Conservation (phyloP, 1,139 yeast genomes). For the Scheffersomyces parashehatae region DNA sequence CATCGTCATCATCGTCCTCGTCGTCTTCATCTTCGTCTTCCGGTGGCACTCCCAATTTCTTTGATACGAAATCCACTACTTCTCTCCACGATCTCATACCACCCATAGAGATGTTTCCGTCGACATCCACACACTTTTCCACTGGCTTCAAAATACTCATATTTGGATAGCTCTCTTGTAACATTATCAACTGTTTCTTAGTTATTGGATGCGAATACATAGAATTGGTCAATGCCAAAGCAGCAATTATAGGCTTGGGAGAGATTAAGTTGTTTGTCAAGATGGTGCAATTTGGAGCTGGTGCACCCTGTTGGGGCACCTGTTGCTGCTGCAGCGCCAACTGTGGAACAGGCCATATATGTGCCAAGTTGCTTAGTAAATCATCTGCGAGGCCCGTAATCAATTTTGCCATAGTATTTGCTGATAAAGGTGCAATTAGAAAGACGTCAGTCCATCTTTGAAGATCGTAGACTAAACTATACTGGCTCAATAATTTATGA, state of each 20-base stretch:
- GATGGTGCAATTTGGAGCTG: conserved; percentile 15
- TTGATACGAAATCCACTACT: conserved; percentile 28
- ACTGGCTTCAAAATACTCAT: conserved; percentile 31
- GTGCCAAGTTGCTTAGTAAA: conserved; percentile 26
- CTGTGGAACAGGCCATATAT: conserved; percentile 25
- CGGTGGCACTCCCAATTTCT: conserved; percentile 26
- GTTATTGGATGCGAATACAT: conserved; percentile 36
- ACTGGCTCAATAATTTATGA: conserved; percentile 15
- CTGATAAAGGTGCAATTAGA: conserved; percentile 31
- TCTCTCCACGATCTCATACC: conserved; percentile 35
- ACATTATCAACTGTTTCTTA: conserved; percentile 20
- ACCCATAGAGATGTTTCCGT: conserved; percentile 34
- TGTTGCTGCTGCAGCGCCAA: background rate
- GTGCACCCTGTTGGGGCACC: conserved; percentile 1
- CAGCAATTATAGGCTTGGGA: conserved; percentile 30
- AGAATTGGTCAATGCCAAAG: conserved; percentile 27
- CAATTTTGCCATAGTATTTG: conserved; percentile 31
- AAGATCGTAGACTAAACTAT: conserved; percentile 20
- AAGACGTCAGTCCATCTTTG: conserved; percentile 36
- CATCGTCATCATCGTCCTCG: conserved; percentile 13
- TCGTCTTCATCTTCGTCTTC: conserved; percentile 23
- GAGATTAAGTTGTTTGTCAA: conserved; percentile 18
- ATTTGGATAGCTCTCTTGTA: conserved; percentile 29
- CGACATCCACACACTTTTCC: conserved; percentile 31
- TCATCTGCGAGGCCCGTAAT: conserved; percentile 29